Evolutionary conservation across 768 basidiomycete species (phyloP), one percentile per base, ranked within the genome.

Genomic region (Phylloporus sp.): DNA sequence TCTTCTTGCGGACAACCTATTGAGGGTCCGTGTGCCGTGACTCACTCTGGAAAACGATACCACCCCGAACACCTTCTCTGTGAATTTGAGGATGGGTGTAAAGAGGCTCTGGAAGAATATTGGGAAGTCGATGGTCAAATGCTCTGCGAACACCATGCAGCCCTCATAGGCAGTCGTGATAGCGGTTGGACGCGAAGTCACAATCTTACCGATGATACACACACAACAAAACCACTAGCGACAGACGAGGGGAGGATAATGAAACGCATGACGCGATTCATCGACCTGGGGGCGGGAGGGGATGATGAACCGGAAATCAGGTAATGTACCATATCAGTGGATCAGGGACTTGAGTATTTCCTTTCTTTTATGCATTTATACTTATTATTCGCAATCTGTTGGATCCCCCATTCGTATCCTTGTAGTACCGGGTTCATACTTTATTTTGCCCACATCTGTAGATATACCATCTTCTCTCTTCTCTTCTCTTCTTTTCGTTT

Each of bases 1-100:
- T 66, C 80, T 12, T 74, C 73, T 16, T 97, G 94, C 67, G 85
- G 88, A 4, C 81, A 86, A 66, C 94, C 94, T 6, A 92, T 97
- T 57, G 94, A 97, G 71, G 94, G 94, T 1, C 85, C 92, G 2
- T 97, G 93, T 66, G 90, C 94, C 11, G 82, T 95, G 18, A 91
- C 89, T 16, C 85, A 94, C 57, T 72, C 81, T 11, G 87, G 88
- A 10, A 83, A 82, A 60, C 79, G 87, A 27, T 95, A 86, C 71
- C 94, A 95, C 66, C 90, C 92, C 6, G 89, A 90, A 52, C 92
- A 94, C 66, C 79, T 97, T 63, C 73, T 81, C 24, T 97, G 94
- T 69, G 91, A 95, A 70, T 79, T 83, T 60, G 74, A 77, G 27
- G 70, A 71, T 16, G 63, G 61, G 38, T 80, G 86, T 72, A 72